phyloP scores from a whole-genome alignment of 163 green algal genomes.

The Scenedesmus sp. region DNA sequence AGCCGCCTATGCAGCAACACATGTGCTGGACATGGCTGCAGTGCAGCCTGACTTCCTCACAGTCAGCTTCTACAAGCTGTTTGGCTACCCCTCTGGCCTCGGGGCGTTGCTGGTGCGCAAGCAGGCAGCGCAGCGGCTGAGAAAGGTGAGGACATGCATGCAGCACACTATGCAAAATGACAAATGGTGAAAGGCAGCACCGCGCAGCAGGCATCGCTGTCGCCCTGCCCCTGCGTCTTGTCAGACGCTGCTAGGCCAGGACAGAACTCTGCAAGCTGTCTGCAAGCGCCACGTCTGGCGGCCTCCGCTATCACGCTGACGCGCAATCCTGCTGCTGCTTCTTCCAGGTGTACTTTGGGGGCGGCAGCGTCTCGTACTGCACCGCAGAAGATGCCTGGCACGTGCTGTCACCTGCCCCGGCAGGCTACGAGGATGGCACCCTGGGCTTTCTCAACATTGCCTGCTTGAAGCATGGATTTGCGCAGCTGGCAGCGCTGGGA shows the following conservation, averaged over 20 bases:
- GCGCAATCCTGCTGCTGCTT: constrained; percentile 38
- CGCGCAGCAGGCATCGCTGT: too few species aligned
- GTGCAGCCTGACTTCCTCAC: too few species aligned
- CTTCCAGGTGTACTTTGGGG: constrained; percentile 74
- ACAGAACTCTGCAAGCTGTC: too few species aligned
- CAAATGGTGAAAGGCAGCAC: too few species aligned
- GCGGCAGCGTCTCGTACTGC: constrained; percentile 57
- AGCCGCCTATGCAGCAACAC: constrained; percentile 60
- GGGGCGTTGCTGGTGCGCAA: constrained; percentile 68
- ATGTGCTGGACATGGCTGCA: constrained; percentile 62
- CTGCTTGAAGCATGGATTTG: constrained; percentile 4
- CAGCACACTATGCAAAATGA: too few species aligned
- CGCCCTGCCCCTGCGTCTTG: too few species aligned
- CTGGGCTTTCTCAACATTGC: constrained; percentile 7
- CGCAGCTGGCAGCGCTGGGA: background rate
- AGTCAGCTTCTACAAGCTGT: constrained; percentile 62
- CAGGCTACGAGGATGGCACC: constrained; percentile 18
- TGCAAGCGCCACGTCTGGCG: too few species aligned
- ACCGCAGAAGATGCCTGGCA: background rate
- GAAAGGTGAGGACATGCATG: too few species aligned
- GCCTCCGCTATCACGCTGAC: too few species aligned
- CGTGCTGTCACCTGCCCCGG: background rate
- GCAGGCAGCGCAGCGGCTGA: constrained; percentile 39
- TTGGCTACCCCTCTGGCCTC: constrained; percentile 45
- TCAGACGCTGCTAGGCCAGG: too few species aligned